Evolutionary conservation across 768 basidiomycete species (phyloP), one percentile per base, ranked within the genome.

Genomic region (Astraeus odoratus): DNA sequence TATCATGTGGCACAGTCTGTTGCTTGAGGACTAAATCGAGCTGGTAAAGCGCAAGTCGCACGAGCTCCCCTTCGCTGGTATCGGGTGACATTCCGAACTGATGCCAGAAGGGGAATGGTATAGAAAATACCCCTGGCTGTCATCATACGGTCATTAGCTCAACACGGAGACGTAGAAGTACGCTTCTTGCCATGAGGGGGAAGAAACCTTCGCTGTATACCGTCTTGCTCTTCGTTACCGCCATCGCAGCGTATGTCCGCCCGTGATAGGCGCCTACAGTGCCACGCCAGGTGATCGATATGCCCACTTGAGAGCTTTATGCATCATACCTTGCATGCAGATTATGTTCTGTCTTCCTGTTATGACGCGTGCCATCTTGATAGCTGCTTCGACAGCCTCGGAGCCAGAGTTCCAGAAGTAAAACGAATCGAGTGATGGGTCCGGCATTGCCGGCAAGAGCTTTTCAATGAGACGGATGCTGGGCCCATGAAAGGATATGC

Each of bases 331-430:
- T 66, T 95, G 92, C 84, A 98, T 89, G 48, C 77, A 70, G 43
- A 98, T 90, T 48, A 98, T 77, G 60, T 95, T 92, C 60, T 91
- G 90, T 51, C 77, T 73, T 24, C 83, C 80, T 1, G 94, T 97
- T 26, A 82, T 68, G 20, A 63, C 58, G 26, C 94, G 78, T 3
- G 88, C 86, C 69, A 97, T 81, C 68, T 96, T 97, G 51, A 98
- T 66, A 3, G 91, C 75, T 1, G 81, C 89, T 66, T 96, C 94
- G 35, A 92, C 76, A 1, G 93, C 95, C 64, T 98, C 95, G 1
- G 90, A 83, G 2, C 95, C 95, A 2, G 92, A 94, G 70, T 90
- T 97, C 86, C 87, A 90, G 67, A 96, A 90, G 77, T 93, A 96
- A 75, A 97, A 97, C 20, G 89, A 89, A 62, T 95, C 86, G 25